Evolutionary conservation across 306 rosid species (phyloP).

Genomic region (Trifolium repens): DNA sequence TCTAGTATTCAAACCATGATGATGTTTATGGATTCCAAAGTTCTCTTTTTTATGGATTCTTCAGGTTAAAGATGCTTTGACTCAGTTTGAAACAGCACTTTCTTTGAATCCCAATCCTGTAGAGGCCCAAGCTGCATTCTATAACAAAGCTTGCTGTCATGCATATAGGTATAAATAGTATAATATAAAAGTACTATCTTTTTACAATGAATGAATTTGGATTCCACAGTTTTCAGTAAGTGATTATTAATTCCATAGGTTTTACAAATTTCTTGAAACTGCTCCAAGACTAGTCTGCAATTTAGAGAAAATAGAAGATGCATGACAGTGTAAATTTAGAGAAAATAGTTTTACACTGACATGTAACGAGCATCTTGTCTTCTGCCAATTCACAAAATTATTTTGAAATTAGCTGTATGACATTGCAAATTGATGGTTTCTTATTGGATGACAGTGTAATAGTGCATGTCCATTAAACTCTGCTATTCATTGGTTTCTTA

Average conservation of each 20-base stretch:
- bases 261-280: constrained; percentile 8
- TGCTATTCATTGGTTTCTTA: constrained; percentile 3
- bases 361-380: too few species aligned
- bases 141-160: constrained; percentile 97
- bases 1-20: neutral
- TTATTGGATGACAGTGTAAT: too few species aligned
- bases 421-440: too few species aligned
- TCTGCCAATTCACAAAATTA: too few species aligned
- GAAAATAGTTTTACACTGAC: too few species aligned
- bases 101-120: constrained; percentile 76
- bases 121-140: constrained; percentile 94
- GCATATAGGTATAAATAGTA: constrained; percentile 68
- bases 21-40: constrained; percentile 19
- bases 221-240: constrained; percentile 14
- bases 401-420: too few species aligned
- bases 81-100: constrained; percentile 87
- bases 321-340: too few species aligned
- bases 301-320: too few species aligned
- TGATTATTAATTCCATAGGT: constrained; percentile 25
- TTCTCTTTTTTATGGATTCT: constrained; percentile 28
- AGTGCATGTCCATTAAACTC: neutral
- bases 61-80: constrained; percentile 96
- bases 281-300: neutral
- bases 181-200: neutral
- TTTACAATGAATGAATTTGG: neutral